Evolutionary conservation across 1,284 basidiomycete genomes (phyloP).

Genomic region (Ganoderma boninense): DNA sequence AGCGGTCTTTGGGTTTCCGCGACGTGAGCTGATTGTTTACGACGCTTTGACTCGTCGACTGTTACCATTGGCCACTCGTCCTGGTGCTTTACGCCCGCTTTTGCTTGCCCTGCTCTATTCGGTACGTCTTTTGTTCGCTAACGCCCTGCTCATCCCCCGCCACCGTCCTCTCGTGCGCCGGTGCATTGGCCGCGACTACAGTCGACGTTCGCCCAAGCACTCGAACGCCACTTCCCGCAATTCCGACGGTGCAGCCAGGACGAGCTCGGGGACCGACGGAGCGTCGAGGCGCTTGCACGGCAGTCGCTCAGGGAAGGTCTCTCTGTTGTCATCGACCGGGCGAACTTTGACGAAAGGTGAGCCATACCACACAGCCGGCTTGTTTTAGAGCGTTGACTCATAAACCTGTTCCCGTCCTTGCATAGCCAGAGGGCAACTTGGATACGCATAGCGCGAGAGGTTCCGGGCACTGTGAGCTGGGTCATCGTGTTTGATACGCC

Average conservation of each 20-base stretch:
- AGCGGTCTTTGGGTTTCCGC: slow-evolving; percentile 7
- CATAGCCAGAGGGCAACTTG: slow-evolving; percentile 73
- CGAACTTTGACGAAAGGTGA: slow-evolving; percentile 72
- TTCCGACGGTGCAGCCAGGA: slow-evolving; percentile 79
- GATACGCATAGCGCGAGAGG: slow-evolving; percentile 72
- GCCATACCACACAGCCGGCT: too few species aligned
- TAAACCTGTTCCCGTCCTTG: not conserved
- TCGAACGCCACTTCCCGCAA: slow-evolving; percentile 62
- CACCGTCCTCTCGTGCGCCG: not conserved
- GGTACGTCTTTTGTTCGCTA: not conserved
- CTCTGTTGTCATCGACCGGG: slow-evolving; percentile 78
- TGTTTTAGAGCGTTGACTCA: too few species aligned
- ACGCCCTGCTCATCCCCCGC: not conserved
- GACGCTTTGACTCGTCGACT: not conserved
- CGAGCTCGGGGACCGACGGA: slow-evolving; percentile 61
- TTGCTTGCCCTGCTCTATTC: not conserved
- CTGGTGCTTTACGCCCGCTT: not conserved
- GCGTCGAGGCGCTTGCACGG: slow-evolving; percentile 65
- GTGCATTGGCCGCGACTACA: slow-evolving; percentile 34
- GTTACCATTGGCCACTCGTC: not conserved
- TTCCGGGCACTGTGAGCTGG: slow-evolving; percentile 66
- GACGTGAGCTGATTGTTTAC: not conserved
- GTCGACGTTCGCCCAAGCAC: slow-evolving; percentile 76
- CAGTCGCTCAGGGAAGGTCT: slow-evolving; percentile 57
- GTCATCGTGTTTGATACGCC: slow-evolving; percentile 79